Evolutionary conservation across 2,329 filamentous ascomycete species (phyloP).

Genomic region (Sclerotinia subarctica): DNA sequence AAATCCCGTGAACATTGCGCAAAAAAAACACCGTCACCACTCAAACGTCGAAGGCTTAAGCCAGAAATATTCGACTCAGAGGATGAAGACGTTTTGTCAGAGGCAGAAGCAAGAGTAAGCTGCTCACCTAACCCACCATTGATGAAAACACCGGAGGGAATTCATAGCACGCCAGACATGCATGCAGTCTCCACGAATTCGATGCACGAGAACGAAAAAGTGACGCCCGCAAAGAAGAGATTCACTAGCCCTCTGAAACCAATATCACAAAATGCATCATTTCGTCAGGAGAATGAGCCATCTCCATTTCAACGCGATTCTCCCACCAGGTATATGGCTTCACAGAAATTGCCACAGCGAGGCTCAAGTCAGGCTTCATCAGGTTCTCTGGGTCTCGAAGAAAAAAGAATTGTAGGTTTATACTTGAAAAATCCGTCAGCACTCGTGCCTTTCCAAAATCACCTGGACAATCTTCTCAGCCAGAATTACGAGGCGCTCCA

Average conservation of each 20-base stretch:
- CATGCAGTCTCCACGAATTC: not conserved
- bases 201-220: slow-evolving; percentile 10
- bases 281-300: slow-evolving; percentile 27
- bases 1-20: slow-evolving; percentile 19
- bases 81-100: slow-evolving; percentile 33
- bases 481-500: slow-evolving; percentile 29
- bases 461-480: slow-evolving; percentile 25
- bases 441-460: slow-evolving; percentile 28
- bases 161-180: slow-evolving; percentile 9
- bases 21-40: slow-evolving; percentile 22
- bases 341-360: slow-evolving; percentile 18
- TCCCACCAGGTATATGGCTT: not conserved
- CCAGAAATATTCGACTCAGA: slow-evolving; percentile 36
- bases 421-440: slow-evolving; percentile 30
- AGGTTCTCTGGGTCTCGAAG: slow-evolving; percentile 28
- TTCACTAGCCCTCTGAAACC: slow-evolving; percentile 32
- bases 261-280: slow-evolving; percentile 32
- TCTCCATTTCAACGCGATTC: slow-evolving; percentile 32
- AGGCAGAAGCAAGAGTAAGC: slow-evolving; percentile 24
- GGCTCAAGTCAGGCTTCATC: slow-evolving; percentile 29
- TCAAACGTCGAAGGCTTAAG: slow-evolving; percentile 22
- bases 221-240: slow-evolving; percentile 23
- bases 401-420: slow-evolving; percentile 31
- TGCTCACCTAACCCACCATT: slow-evolving; percentile 24
- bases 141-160: slow-evolving; percentile 26